phyloP scores from a whole-genome alignment of 257 asterid species.

The Perilla frutescens region DNA sequence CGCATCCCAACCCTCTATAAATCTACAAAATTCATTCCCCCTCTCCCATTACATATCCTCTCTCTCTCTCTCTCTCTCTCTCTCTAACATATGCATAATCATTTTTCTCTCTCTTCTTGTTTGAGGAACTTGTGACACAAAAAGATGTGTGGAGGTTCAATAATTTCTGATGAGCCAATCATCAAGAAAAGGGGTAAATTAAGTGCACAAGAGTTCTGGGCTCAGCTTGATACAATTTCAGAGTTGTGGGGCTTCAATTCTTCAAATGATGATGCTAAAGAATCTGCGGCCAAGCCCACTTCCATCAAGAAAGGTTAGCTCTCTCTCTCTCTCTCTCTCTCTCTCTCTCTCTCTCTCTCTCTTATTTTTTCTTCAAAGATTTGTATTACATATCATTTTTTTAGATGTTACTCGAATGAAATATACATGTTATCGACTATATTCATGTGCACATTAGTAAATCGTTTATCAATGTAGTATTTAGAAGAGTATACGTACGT shows the following conservation, averaged over 20 bases:
- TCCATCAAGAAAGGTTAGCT: slow-evolving; percentile 44
- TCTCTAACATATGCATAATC: neutral
- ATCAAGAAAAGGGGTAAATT: slow-evolving; percentile 52
- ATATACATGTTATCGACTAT: no score
- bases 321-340: neutral
- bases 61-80: slow-evolving; percentile 27
- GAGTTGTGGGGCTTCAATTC: slow-evolving; percentile 67
- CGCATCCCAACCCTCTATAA: slow-evolving; percentile 35
- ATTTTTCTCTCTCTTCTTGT: slow-evolving; percentile 30
- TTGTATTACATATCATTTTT: no score
- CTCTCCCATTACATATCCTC: neutral
- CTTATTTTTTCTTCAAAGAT: no score
- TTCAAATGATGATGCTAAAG: slow-evolving; percentile 28
- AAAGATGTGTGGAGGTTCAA: slow-evolving; percentile 84
- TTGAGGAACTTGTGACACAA: neutral
- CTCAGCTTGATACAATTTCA: slow-evolving; percentile 63
- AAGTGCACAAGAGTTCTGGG: slow-evolving; percentile 65
- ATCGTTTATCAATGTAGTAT: no score
- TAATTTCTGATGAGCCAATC: slow-evolving; percentile 71
- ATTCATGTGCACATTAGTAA: no score
- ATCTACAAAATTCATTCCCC: slow-evolving; percentile 16
- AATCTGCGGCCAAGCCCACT: slow-evolving; percentile 18
- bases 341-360: neutral
- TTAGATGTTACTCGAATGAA: no score
- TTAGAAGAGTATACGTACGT: no score